phyloP scores from a whole-genome alignment of 768 basidiomycete genomes.

The Tephrocybe sp. region DNA sequence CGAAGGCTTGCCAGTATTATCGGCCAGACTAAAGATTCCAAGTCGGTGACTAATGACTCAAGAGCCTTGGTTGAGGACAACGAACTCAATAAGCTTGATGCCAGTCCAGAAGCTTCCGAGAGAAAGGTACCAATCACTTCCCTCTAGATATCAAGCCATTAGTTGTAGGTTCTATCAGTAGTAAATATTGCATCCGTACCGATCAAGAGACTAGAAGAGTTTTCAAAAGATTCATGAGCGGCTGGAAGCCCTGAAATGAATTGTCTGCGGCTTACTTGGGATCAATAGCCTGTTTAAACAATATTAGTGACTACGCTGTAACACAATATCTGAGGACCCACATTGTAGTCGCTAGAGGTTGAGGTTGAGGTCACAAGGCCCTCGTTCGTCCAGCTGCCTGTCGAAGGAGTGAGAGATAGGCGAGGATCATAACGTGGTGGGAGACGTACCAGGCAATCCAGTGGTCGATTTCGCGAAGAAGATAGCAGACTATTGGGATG shows the following conservation, averaged over 20 bases:
- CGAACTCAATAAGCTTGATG: conserved; percentile 37
- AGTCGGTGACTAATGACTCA: not conserved
- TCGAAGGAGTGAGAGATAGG: too few relatives aligned
- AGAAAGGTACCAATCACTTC: conserved; percentile 46
- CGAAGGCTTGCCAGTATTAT: conserved; percentile 42
- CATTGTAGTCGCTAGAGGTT: conserved; percentile 39
- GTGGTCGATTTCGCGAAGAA: conserved; percentile 54
- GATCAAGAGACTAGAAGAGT: conserved; percentile 3
- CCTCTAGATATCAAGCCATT: conserved; percentile 10
- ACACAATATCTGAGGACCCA: too few relatives aligned
- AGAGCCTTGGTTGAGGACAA: not conserved
- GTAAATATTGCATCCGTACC: not conserved
- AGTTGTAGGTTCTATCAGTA: not conserved
- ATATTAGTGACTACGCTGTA: too few relatives aligned
- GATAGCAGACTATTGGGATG: conserved; percentile 41
- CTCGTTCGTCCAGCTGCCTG: conserved; percentile 44
- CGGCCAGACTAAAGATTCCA: conserved; percentile 34
- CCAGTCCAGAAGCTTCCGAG: conserved; percentile 60
- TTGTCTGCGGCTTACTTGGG: too few relatives aligned
- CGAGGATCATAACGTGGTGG: not conserved
- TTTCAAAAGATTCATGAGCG: not conserved
- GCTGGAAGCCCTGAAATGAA: too few relatives aligned
- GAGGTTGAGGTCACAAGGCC: conserved; percentile 49
- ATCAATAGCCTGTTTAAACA: conserved; percentile 12
- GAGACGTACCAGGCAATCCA: conserved; percentile 37